These are phyloP conservation scores for Lavandula angustifolia DNA, from an alignment of 257 asterid species.

Conservation along the genomic window DNA sequence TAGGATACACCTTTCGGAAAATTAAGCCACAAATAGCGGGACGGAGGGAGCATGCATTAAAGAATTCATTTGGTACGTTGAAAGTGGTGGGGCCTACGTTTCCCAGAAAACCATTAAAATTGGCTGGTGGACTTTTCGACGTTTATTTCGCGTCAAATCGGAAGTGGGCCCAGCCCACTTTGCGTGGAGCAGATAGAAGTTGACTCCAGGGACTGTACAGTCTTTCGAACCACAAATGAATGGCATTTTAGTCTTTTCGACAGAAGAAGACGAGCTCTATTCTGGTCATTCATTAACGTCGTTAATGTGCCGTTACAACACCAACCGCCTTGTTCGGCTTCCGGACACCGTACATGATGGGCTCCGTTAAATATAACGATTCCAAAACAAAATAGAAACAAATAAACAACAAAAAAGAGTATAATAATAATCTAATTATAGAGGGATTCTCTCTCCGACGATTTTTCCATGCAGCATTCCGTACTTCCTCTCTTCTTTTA, in stretches of 20 bases:
- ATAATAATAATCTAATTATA: background rate
- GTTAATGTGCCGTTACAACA: slow-evolving; percentile 45
- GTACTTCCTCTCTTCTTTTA: background rate
- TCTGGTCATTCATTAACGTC: slow-evolving; percentile 30
- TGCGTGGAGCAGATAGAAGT: slow-evolving; percentile 4
- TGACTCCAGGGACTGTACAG: slow-evolving; percentile 28
- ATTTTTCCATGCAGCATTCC: slow-evolving; percentile 31
- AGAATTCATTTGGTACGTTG: too few species aligned
- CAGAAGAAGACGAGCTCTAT: background rate
- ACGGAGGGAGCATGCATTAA: too few species aligned
- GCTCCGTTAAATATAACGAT: slow-evolving; percentile 39
- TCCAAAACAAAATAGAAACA: background rate
- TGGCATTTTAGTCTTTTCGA: slow-evolving; percentile 26
- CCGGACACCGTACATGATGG: slow-evolving; percentile 46
- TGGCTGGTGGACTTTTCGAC: slow-evolving; percentile 18
- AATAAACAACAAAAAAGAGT: background rate
- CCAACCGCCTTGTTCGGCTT: slow-evolving; percentile 42
- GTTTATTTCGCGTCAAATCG: slow-evolving; percentile 6
- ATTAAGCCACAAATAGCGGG: too few species aligned
- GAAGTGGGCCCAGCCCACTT: slow-evolving; percentile 28
- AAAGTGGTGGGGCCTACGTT: background rate
- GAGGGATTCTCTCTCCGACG: slow-evolving; percentile 32
- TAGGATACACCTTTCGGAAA: too few species aligned
- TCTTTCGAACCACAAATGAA: background rate
- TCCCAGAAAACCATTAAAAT: background rate